A percentile compares a stretch with the other conserved stretches of the same genome.
Conservation (phyloP, 176 grass and related monocot genomes). For the Triticum urartu region DNA sequence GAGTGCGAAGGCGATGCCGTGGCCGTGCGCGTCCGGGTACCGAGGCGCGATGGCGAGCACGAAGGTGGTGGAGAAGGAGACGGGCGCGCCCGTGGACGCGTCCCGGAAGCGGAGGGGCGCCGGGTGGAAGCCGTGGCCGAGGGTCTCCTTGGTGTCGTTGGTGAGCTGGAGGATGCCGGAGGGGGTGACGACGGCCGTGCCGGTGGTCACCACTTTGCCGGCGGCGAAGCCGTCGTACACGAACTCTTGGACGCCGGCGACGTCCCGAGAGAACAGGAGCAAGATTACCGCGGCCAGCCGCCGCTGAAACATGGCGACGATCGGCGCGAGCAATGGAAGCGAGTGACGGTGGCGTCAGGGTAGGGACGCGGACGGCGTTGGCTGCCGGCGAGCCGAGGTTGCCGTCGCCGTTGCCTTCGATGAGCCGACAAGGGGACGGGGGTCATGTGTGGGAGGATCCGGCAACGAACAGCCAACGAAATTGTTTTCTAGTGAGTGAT, state of each 20-base stretch:
- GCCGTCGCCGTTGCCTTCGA: neutral
- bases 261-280: neutral
- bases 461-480: no score
- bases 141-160: constrained; percentile 32
- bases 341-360: neutral
- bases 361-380: neutral
- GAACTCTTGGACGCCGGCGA: neutral
- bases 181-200: constrained; percentile 34
- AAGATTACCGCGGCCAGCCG: neutral
- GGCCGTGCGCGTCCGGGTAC: constrained; percentile 52
- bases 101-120: constrained; percentile 34
- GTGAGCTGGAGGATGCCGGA: constrained; percentile 48
- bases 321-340: neutral
- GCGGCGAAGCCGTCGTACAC: constrained; percentile 36
- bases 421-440: neutral
- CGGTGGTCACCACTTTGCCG: constrained; percentile 24
- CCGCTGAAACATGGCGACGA: neutral
- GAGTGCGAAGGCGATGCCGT: constrained; percentile 63
- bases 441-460: neutral
- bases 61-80: constrained; percentile 74
- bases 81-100: constrained; percentile 17
- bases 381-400: neutral
- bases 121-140: constrained; percentile 60
- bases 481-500: neutral
- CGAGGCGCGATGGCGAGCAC: constrained; percentile 44